Evolutionary conservation across 768 basidiomycete species (phyloP).

Genomic region (Royoungia palumana): DNA sequence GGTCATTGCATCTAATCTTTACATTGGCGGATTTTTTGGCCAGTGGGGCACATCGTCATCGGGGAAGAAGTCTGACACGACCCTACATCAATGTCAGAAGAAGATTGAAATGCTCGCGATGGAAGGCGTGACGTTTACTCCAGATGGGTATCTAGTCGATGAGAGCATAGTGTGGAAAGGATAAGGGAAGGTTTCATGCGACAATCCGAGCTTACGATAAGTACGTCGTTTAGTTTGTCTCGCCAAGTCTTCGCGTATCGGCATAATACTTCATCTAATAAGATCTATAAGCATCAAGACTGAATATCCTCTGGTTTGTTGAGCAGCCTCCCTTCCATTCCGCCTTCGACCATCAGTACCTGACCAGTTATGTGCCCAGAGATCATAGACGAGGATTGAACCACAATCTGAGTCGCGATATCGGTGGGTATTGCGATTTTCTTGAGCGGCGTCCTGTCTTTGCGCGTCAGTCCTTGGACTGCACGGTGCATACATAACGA

Average conservation of each 20-base stretch:
- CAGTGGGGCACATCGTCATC: constrained; percentile 45
- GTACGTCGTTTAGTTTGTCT: neutral
- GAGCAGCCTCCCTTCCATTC: constrained; percentile 65
- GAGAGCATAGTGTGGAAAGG: constrained; percentile 17
- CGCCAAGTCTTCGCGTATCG: too few relatives aligned
- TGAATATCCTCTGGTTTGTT: constrained; percentile 38
- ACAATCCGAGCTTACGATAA: neutral
- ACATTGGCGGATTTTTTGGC: constrained; percentile 61
- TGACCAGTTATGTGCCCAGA: constrained; percentile 71
- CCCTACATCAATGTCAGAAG: constrained; percentile 39
- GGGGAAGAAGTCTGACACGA: constrained; percentile 8
- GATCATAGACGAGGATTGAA: constrained; percentile 53
- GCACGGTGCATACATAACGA: neutral
- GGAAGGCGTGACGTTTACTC: constrained; percentile 53
- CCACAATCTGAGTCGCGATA: constrained; percentile 58
- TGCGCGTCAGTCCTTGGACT: neutral
- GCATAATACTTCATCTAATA: neutral
- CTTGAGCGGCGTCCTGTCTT: constrained; percentile 57
- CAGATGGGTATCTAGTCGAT: constrained; percentile 40
- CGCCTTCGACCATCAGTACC: constrained; percentile 64
- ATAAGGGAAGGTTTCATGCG: neutral
- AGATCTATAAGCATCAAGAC: too few relatives aligned
- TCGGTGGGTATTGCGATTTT: constrained; percentile 63
- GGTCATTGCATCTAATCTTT: constrained; percentile 58
- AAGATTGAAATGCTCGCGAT: constrained; percentile 49